Conservation (phyloP, 139 green algal genomes). For the Astrephomene gubernaculifera region DNA sequence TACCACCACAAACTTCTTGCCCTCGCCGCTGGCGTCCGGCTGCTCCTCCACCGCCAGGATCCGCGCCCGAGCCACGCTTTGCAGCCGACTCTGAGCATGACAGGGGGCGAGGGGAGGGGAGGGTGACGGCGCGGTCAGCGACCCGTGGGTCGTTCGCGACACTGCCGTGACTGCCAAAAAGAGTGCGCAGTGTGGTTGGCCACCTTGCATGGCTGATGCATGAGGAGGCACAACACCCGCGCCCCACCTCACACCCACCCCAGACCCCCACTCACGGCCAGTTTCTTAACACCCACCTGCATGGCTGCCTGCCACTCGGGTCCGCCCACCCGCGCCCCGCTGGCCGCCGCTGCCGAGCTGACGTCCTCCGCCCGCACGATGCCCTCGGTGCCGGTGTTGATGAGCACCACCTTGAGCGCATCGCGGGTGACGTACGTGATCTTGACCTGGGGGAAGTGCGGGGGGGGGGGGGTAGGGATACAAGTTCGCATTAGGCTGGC, state of each 20-base stretch:
- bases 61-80: conserved; percentile 9
- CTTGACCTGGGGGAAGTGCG: conserved; percentile 21
- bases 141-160: too few species aligned
- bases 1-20: conserved; percentile 25
- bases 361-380: conserved; percentile 32
- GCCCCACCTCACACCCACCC: too few species aligned
- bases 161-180: too few species aligned
- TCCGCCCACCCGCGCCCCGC: background rate
- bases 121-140: too few species aligned
- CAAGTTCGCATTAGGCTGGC: too few species aligned
- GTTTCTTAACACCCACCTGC: too few species aligned
- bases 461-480: background rate
- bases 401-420: conserved; percentile 32
- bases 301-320: conserved; percentile 33
- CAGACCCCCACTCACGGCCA: too few species aligned
- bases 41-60: conserved; percentile 38
- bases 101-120: background rate
- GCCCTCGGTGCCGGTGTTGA: conserved; percentile 35
- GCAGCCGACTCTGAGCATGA: background rate
- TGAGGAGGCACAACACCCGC: too few species aligned
- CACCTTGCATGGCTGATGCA: too few species aligned
- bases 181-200: too few species aligned
- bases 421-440: conserved; percentile 43
- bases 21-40: conserved; percentile 26
- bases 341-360: background rate